These are phyloP conservation scores for Penicillium sp. DNA, from an alignment of 2,329 filamentous ascomycete species.

Conservation along the genomic window DNA sequence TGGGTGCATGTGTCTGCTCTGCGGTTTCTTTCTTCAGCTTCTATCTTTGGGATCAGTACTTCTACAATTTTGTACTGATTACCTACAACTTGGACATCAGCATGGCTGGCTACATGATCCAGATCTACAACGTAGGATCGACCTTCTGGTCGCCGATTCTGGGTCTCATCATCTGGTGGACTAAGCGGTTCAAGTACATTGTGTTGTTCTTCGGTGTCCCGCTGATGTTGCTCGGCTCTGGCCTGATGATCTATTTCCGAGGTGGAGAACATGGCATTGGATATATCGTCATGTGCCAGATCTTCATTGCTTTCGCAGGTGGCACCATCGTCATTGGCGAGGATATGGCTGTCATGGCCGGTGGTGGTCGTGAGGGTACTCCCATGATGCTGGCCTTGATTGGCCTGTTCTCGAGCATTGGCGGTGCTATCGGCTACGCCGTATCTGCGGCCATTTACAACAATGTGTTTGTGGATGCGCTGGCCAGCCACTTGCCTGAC, in stretches of 20 bases:
- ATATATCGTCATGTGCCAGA: slow-evolving; percentile 26
- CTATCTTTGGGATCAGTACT: slow-evolving; percentile 32
- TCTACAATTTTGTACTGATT: slow-evolving; percentile 29
- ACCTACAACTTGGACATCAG: slow-evolving; percentile 26
- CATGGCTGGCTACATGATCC: slow-evolving; percentile 28
- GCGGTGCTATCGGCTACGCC: slow-evolving; percentile 27
- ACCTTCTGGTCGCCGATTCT: slow-evolving; percentile 27
- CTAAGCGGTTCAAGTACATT: slow-evolving; percentile 27
- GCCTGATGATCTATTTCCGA: slow-evolving; percentile 32
- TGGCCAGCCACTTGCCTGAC: slow-evolving; percentile 22
- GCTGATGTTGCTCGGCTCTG: slow-evolving; percentile 26
- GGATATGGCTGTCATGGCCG: slow-evolving; percentile 30
- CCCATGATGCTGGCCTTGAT: slow-evolving; percentile 30
- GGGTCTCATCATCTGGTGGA: slow-evolving; percentile 25
- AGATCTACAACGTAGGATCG: slow-evolving; percentile 30
- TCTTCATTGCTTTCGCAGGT: slow-evolving; percentile 28
- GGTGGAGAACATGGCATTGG: slow-evolving; percentile 22
- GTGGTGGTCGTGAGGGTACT: slow-evolving; percentile 27
- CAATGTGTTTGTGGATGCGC: slow-evolving; percentile 24
- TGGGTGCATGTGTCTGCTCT: slow-evolving; percentile 29
- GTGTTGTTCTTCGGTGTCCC: slow-evolving; percentile 26
- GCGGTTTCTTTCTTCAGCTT: slow-evolving; percentile 29
- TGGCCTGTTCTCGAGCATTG: slow-evolving; percentile 29
- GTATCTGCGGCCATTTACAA: slow-evolving; percentile 32
- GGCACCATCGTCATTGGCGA: slow-evolving; percentile 28